These are phyloP conservation scores for Botrytis deweyae DNA, from an alignment of 2,329 filamentous ascomycete genomes.

Conservation along the genomic window DNA sequence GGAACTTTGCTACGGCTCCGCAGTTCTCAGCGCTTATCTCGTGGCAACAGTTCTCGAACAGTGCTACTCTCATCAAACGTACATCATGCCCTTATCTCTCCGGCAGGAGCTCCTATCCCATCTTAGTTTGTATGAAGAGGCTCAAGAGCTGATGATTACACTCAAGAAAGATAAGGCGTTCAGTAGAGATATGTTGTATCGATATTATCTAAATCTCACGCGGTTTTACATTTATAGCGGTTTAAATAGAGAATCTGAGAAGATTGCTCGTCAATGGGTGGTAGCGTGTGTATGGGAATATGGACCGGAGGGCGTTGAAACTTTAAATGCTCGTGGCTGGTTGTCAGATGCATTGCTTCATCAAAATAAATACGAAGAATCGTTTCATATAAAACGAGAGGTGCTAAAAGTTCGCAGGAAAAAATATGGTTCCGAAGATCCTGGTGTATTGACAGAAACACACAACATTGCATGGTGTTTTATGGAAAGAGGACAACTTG, in stretches of 20 bases:
- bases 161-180: not conserved
- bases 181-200: not conserved
- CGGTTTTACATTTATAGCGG: not conserved
- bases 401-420: not conserved
- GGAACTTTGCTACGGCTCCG: constrained; percentile 19
- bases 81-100: constrained; percentile 14
- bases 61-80: not conserved
- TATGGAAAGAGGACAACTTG: not conserved
- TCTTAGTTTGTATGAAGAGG: constrained; percentile 20
- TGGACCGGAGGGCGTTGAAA: not conserved
- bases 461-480: constrained; percentile 14
- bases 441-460: not conserved
- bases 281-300: fast-evolving
- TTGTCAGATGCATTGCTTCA: fast-evolving
- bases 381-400: not conserved
- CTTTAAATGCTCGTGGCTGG: fast-evolving
- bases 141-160: not conserved
- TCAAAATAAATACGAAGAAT: not conserved
- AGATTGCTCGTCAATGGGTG: too few relatives aligned
- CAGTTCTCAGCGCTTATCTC: constrained; percentile 12
- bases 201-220: not conserved
- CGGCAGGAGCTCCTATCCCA: constrained; percentile 23
- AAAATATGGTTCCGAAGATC: not conserved
- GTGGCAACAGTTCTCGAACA: not conserved
- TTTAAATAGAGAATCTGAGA: not conserved